Base-by-base conservation (phyloP, 2,329 filamentous ascomycete species). In the Aureobasidium namibiae region DNA sequence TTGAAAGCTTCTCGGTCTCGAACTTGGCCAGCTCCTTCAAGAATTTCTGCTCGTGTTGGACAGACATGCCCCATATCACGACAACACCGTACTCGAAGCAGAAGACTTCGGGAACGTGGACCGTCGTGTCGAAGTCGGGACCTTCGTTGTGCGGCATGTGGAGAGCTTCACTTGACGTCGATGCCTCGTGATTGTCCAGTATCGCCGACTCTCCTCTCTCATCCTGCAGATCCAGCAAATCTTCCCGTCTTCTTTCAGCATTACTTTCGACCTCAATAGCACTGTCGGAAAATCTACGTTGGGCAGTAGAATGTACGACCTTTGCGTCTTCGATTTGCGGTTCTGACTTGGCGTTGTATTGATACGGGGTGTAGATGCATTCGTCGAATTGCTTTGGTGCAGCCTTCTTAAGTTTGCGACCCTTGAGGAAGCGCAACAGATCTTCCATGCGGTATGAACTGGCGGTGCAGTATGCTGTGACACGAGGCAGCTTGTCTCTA, bases 71-170 rank as follows among this genome's bases (percentile, higher is more conserved):
- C 94, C 94, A 99, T 70, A 97, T 91, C 14, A 99, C 94, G 5
- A 96, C 90, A 2, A 96, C 95, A 61, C 94, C 94, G 69, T 99
- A 99, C 70, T 96, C 90, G 69, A 97, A 99, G 13, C 99, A 80
- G 71, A 99, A 99, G 2, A 96, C 82, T 72, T 99, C 94, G 0
- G 94, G 92, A 0, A 89, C 95, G 73, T 96, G 90, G 3, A 97
- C 87, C 49, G 87, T 82, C 2, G 83, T 95, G 69, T 96, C 91
- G 63, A 96, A 89, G 70, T 95, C 89, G 5, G 83, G 80, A 16
- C 81, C 81, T 4, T 65, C 62, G 11, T 9, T 61, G 56, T 45
- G 63, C 61, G 33, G 46, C 61, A 59, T 58, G 36, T 29, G 67
- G 68, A 70, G 67, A 41, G 68, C 65, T n/a, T 68, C 49, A 68